Conservation (phyloP, 2,329 filamentous ascomycete genomes). For the Aspergillus unguis region DNA sequence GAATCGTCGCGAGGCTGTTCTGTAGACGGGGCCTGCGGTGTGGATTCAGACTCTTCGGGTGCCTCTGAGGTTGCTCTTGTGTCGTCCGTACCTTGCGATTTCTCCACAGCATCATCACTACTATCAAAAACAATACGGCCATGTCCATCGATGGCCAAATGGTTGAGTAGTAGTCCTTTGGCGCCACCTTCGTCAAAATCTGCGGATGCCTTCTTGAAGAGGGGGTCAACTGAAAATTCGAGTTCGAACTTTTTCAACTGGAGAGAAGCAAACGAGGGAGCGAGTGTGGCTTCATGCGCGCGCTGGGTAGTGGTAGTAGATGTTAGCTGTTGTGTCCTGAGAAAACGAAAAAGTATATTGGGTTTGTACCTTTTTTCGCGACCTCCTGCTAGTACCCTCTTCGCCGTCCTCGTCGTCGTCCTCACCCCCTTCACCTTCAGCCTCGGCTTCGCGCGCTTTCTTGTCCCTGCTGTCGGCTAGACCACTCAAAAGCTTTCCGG, state of each 20-base stretch:
- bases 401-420: slow-evolving; percentile 62
- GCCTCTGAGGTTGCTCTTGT: slow-evolving; percentile 43
- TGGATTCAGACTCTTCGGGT: slow-evolving; percentile 40
- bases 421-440: slow-evolving; percentile 56
- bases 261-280: slow-evolving; percentile 78
- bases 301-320: slow-evolving; percentile 55
- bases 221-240: slow-evolving; percentile 90
- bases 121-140: slow-evolving; percentile 98
- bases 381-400: slow-evolving; percentile 49
- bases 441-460: slow-evolving; percentile 62
- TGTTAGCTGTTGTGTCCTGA: slow-evolving; percentile 21
- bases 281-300: slow-evolving; percentile 89
- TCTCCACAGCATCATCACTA: slow-evolving; percentile 74
- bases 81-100: slow-evolving; percentile 37
- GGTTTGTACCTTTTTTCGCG: slow-evolving; percentile 64
- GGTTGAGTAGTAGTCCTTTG: slow-evolving; percentile 90
- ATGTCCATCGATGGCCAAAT: slow-evolving; percentile 88
- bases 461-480: slow-evolving; percentile 74
- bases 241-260: slow-evolving; percentile 97
- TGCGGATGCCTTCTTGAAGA: slow-evolving; percentile 99
- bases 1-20: slow-evolving; percentile 35
- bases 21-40: slow-evolving; percentile 19
- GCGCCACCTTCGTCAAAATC: slow-evolving; percentile 98
- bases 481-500: slow-evolving; percentile 88
- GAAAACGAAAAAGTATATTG: not conserved